Evolutionary conservation across 106 monocot genomes (phyloP).

Genomic region (Dendrobium chrysotoxum): DNA sequence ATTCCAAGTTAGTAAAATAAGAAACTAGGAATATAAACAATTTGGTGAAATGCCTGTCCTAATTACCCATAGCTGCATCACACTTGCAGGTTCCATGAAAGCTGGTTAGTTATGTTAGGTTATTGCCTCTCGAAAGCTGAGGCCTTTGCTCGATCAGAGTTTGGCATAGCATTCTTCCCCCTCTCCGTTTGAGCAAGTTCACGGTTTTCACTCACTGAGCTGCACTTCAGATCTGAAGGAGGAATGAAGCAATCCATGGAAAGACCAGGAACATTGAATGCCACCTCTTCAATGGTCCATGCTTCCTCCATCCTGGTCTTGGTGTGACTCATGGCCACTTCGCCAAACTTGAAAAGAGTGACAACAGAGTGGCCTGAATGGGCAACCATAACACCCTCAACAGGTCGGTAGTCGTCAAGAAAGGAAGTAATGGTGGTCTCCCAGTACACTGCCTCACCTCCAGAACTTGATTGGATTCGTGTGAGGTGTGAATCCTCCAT

Average conservation of each 20-base stretch:
- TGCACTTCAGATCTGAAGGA: conserved; percentile 36
- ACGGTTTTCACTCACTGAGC: conserved; percentile 35
- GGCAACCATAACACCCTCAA: conserved; percentile 61
- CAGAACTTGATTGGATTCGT: conserved; percentile 40
- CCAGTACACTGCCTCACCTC: conserved; percentile 74
- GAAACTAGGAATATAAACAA: conserved; percentile 7
- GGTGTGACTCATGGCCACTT: conserved; percentile 43
- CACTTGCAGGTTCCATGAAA: conserved; percentile 42
- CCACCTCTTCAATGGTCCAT: conserved; percentile 66
- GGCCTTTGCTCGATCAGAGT: conserved; percentile 46
- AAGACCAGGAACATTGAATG: conserved; percentile 59
- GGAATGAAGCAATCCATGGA: conserved; percentile 62
- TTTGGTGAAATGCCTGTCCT: neutral
- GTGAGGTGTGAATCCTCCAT: conserved; percentile 60
- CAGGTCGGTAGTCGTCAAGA: conserved; percentile 38
- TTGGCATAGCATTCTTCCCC: conserved; percentile 23
- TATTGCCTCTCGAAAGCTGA: conserved; percentile 41
- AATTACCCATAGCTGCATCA: conserved; percentile 2
- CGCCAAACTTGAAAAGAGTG: conserved; percentile 54
- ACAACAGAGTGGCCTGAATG: conserved; percentile 47
- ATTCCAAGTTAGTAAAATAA: neutral
- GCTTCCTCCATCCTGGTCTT: conserved; percentile 58
- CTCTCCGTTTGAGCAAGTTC: conserved; percentile 37
- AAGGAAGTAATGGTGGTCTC: conserved; percentile 57
- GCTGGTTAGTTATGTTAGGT: conserved; percentile 4